These are phyloP conservation scores for Jamesozyma piceae DNA, from an alignment of 805 yeast genomes.

Conservation along the genomic window DNA sequence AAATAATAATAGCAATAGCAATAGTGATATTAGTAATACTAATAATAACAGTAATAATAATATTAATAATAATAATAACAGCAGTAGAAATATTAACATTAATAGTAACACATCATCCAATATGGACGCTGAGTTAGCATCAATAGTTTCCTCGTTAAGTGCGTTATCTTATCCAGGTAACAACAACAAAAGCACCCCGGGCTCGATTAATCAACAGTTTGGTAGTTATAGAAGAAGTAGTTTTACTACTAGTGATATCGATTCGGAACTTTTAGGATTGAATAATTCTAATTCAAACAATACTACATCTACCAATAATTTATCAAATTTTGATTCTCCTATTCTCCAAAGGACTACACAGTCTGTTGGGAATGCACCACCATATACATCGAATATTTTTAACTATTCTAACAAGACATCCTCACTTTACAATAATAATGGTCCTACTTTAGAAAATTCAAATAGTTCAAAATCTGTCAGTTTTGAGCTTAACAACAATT, in stretches of 20 bases:
- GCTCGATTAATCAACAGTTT: constrained; percentile 13
- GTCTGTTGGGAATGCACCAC: constrained; percentile 29
- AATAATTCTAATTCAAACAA: constrained; percentile 2
- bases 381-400: constrained; percentile 10
- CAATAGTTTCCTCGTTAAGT: constrained; percentile 31
- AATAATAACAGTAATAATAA: constrained; percentile 2
- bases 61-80: constrained; percentile 1
- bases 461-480: constrained; percentile 22
- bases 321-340: constrained; percentile 10
- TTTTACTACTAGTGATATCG: constrained; percentile 17
- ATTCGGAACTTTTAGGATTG: constrained; percentile 15
- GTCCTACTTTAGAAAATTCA: constrained; percentile 2
- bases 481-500: constrained; percentile 9
- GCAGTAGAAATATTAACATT: neutral
- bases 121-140: constrained; percentile 28
- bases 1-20: neutral
- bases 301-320: constrained; percentile 1
- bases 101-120: constrained; percentile 7
- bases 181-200: constrained; percentile 1
- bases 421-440: neutral
- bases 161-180: constrained; percentile 23
- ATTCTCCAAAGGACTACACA: constrained; percentile 21
- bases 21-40: constrained; percentile 1
- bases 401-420: constrained; percentile 3
- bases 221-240: constrained; percentile 29